Base-by-base conservation (phyloP, 495 filamentous ascomycete genomes). In the Penicillium waksmanii region DNA sequence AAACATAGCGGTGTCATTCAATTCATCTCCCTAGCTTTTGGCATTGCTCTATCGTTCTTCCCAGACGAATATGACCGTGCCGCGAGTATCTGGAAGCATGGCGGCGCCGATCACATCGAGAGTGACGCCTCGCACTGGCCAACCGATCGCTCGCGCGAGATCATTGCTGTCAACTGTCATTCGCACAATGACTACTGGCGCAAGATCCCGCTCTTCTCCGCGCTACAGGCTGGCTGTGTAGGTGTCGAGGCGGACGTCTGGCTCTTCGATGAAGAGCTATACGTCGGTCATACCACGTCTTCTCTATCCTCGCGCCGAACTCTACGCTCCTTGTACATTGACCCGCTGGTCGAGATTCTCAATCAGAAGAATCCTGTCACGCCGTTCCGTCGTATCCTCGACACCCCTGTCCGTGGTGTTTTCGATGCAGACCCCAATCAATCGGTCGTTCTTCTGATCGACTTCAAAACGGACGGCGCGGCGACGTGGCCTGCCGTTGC, bases 141-240 rank as follows among this genome's bases (percentile, higher is more conserved):
- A 0, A 91, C 90, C 0, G 87, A 92, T 73, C 87, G 91, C 63
- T 86, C 90, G 5, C 81, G 84, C 10, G 89, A 88, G 61, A 84
- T 94, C 40, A 56, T 78, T 0, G 90, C 91, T 0, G 83, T 89
- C 44, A 80, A 77, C 5, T 92, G 88, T 60, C 69, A 78, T 71
- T 94, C 90, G 0, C 93, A 97, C 72, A 97, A 97, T 67, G 93
- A 97, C 75, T 96, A 96, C 74, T 96, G 81, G 81, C 88, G 92
- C 6, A 81, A 79, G 11, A 82, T 91, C 3, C 93, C 93, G 0
- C 75, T 91, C 0, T 89, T 77, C 67, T 86, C 84, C 3, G 87
- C 87, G 3, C 70, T 92, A 9, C 78, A 87, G 76, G 63, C 75
- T 2, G 90, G 93, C 17, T 88, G 85, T 57, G 80, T 85, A 18